These are phyloP conservation scores for Mycena chlorophos DNA, from an alignment of 768 basidiomycete species.

Conservation along the genomic window DNA sequence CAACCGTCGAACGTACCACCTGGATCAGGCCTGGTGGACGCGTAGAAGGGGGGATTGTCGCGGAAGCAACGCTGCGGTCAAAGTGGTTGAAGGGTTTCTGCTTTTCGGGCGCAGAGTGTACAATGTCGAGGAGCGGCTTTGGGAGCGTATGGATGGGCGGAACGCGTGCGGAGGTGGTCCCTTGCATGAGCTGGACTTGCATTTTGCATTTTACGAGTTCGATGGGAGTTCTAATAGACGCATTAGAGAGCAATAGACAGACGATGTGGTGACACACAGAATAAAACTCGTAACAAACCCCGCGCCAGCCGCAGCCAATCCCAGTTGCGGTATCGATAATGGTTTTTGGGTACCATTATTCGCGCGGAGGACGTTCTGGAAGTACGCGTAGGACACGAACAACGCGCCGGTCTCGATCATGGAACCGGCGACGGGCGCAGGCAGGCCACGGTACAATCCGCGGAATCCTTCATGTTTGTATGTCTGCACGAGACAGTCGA, in stretches of 20 bases:
- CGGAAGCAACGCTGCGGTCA: slow-evolving; percentile 12
- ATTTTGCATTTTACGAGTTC: slow-evolving; percentile 97
- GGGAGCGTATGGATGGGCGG: slow-evolving; percentile 16
- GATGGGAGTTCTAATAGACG: slow-evolving; percentile 71
- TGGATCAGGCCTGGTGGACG: slow-evolving; percentile 71
- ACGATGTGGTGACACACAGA: slow-evolving; percentile 52
- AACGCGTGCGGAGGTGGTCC: slow-evolving; percentile 13
- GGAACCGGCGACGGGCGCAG: slow-evolving; percentile 87
- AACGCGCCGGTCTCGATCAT: slow-evolving; percentile 90
- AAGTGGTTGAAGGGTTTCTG: slow-evolving; percentile 13
- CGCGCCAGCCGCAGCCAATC: slow-evolving; percentile 82
- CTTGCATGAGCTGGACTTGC: slow-evolving; percentile 88
- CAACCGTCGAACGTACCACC: slow-evolving; percentile 64
- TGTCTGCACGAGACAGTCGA: slow-evolving; percentile 85
- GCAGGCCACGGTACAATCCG: slow-evolving; percentile 88
- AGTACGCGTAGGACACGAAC: slow-evolving; percentile 82
- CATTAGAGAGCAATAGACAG: background rate
- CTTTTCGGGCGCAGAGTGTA: slow-evolving; percentile 12
- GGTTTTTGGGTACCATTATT: slow-evolving; percentile 29
- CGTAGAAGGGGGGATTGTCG: slow-evolving; percentile 18
- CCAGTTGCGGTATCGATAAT: slow-evolving; percentile 69
- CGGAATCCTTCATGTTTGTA: slow-evolving; percentile 77
- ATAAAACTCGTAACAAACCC: slow-evolving; percentile 86
- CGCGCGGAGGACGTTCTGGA: slow-evolving; percentile 59
- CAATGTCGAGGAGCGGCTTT: slow-evolving; percentile 10